Evolutionary conservation across 1,284 basidiomycete genomes (phyloP), one percentile per base, ranked within the genome.

Genomic region (Takashimella koratensis): DNA sequence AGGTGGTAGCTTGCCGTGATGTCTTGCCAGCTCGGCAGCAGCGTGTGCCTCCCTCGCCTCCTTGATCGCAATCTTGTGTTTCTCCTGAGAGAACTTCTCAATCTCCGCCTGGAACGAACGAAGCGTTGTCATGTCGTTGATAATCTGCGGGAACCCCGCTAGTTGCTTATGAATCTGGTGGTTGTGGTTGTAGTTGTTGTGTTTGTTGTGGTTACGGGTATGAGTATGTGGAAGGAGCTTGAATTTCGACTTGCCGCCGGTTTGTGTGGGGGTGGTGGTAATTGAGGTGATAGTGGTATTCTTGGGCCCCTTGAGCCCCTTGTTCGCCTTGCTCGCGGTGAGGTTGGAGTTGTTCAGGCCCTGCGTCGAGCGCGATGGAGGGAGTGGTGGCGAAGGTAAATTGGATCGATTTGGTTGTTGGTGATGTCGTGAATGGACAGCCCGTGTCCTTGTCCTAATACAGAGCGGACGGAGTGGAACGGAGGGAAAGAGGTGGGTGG

Each of bases 101-200:
- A 76, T 76, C 63, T 76, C 74, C 5, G 69, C 69, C 63, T 76
- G 74, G 59, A 76, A 76, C 16, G 74, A 73, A 51, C 70, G 66
- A 13, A 76, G 57, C 3, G 74, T 71, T 2, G 74, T 71, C 73
- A 75, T 75, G 16, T 36, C 30, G 30, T 36, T 8, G 30, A 8
- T 36, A 16, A 36, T 36, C 16, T 36, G 30, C 30, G 30, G 30
- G 10, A 8, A 36, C 10, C 30, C 30, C 30, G 30, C 30, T 16
- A 36, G 16, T 8, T 36, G 30, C 8, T 36, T 16, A n/a, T n/a
- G n/a, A n/a, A n/a, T n/a, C n/a, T n/a, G n/a, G n/a, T n/a, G n/a
- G n/a, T 36, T 36, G 30, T 36, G 8, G 30, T 36, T 36, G 30
- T 36, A 8, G 30, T 36, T 36, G 30, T 36, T 36, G 30, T 36